Conservation (phyloP, 1,284 basidiomycete species). For the Cutaneotrichosporon mucoides region DNA sequence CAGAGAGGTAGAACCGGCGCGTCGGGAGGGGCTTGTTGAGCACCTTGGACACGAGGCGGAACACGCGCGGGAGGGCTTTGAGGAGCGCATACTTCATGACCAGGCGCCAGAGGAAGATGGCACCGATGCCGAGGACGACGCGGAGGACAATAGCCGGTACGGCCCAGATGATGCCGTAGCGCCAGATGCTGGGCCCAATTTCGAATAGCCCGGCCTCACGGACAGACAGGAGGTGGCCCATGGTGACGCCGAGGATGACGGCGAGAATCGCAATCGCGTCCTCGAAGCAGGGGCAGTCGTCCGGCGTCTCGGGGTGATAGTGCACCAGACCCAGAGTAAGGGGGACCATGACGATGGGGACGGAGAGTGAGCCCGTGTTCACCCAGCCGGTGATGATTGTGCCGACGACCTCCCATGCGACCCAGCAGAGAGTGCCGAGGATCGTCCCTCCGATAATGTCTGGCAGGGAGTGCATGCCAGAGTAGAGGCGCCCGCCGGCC, state of each 20-base stretch:
- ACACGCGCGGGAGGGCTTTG: conserved; percentile 70
- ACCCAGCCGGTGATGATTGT: conserved; percentile 48
- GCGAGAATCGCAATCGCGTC: conserved; percentile 91
- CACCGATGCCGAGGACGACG: conserved; percentile 43
- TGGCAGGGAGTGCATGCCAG: conserved; percentile 76
- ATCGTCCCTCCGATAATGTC: conserved; percentile 66
- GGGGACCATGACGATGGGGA: conserved; percentile 65
- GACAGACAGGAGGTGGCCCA: conserved; percentile 61
- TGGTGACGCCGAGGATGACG: conserved; percentile 70
- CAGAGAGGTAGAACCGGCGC: conserved; percentile 78
- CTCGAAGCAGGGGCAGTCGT: conserved; percentile 97
- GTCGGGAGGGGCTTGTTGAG: conserved; percentile 62
- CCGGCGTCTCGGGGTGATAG: conserved; percentile 85
- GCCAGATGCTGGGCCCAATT: conserved; percentile 5
- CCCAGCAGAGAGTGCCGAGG: conserved; percentile 68
- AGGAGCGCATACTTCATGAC: conserved; percentile 72
- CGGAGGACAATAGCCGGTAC: conserved; percentile 53
- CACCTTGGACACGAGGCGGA: conserved; percentile 60
- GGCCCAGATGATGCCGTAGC: conserved; percentile 5
- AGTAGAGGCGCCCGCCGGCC: conserved; percentile 84
- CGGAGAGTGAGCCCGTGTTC: conserved; percentile 56
- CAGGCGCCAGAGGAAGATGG: conserved; percentile 79
- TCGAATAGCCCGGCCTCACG: conserved; percentile 1
- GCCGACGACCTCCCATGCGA: conserved; percentile 50
- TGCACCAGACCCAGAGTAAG: conserved; percentile 70